Base-by-base conservation (phyloP, 805 yeast species). In the Cyberlindnera xishuangbannaensis region DNA sequence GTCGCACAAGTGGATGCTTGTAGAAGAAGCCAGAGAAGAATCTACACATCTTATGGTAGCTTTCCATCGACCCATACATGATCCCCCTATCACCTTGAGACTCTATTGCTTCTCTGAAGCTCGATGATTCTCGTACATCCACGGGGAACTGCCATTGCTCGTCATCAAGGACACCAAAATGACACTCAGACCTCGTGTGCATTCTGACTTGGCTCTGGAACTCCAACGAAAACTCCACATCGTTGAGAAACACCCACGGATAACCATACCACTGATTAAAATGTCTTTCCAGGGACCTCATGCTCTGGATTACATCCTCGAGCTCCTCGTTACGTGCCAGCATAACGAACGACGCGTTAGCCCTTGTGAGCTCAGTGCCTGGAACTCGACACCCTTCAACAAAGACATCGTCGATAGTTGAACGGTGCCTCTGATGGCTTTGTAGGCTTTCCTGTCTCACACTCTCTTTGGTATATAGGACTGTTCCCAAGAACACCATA, bases 31-130 rank as follows among this genome's bases (percentile, higher is more conserved):
- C 95, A 0, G 94, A 76, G 53, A 83, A 85, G 55, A 79, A 88
- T n/a, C 96, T 69, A 55, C 97, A 90, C 97, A 90, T 90, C 51
- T 83, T 81, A 56, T 90, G 97, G 53, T 90, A 92, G 6, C 90
- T 75, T 31, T 71, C 79, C 65, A 78, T 58, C 38, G 75, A 78
- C 0, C 96, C 97, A 55, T 92, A 88, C 72, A 84, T 70, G 38
- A 90, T 77, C 2, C 76, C 78, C 23, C 86, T 60, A 58, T 88
- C 96, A 19, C 94, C 95, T 56, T 88, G 96, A 13, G 65, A 61
- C 25, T 77, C 70, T 11, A 88, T 67, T 12, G 65, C 64, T 52
- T 83, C 87, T 18, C 66, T 48, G 36, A 82, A 56, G 7, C 36
- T 41, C 20, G 26, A 18, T 1, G 45, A 27, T 2, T 46, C 35